Base-by-base conservation (phyloP, 2,329 filamentous ascomycete species). In the Botrytis cinerea region DNA sequence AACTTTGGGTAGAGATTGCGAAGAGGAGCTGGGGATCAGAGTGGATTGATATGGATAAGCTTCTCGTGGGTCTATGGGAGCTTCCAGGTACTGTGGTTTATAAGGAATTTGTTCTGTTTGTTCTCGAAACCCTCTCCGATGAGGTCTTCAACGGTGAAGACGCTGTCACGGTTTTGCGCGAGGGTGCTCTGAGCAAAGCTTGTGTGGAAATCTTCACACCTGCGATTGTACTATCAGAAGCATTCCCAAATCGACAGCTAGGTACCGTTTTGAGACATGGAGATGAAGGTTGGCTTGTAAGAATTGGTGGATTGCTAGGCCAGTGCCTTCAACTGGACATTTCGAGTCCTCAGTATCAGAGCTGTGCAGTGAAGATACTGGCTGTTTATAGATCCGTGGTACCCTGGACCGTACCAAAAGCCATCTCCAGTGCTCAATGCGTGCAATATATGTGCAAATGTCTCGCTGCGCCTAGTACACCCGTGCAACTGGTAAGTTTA, bases 151-250 rank as follows among this genome's bases (percentile, higher is more conserved):
- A 92, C 77, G 90, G 93, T 51, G 96, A 98, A 80, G 96, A 98
- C 82, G 88, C 93, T 2, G 91, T 94, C 7, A 94, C 95, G 22
- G 92, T 92, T 25, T 85, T 97, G 79, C 90, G 95, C 76, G 93
- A 95, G 80, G 92, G 91, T 70, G 89, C 93, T 72, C 87, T 99
- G 75, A 97, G 94, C 81, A 93, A 94, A 81, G 93, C 93, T 18
- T 92, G 96, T 79, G 93, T 98, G 75, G 96, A 98, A 81, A 94
- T 98, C 75, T 97, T 97, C 81, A 97, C 95, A 0, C 94, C 96
- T 1, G 86, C 89, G 38, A 84, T 86, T 1, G 91, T 97, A 32
- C 89, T 97, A 72, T 84, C 89, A 75, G 92, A 97, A 76, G 87
- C 92, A 38, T 93, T 94, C 79, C 91, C 93, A 18, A 90, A 91